Conservation (phyloP, 345 rosid genomes). For the Eucalyptus fibrosa region DNA sequence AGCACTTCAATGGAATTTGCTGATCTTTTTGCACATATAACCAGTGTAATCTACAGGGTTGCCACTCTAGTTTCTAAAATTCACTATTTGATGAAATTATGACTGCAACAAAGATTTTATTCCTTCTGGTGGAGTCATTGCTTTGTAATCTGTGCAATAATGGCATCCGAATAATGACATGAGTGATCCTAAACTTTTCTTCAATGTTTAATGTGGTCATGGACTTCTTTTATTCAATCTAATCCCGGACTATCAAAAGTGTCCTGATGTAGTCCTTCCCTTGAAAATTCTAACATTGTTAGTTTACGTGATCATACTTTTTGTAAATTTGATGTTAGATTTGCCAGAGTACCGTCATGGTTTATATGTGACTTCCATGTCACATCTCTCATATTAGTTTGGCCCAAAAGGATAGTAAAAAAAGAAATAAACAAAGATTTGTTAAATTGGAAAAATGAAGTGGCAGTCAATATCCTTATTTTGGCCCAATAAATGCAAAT, state of each 20-base stretch:
- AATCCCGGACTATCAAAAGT: neutral
- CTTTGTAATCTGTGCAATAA: accelerated
- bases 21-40: neutral
- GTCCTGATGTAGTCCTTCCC: neutral
- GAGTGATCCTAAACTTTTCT: neutral
- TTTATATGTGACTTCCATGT: neutral
- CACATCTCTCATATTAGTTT: too few species aligned
- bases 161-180: neutral
- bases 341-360: accelerated
- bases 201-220: neutral
- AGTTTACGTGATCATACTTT: neutral
- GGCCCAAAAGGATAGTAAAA: neutral
- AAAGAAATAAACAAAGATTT: neutral
- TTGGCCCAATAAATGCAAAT: neutral
- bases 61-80: neutral
- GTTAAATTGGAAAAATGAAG: neutral
- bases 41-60: neutral
- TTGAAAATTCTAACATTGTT: neutral
- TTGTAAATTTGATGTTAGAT: neutral
- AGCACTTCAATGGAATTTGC: neutral
- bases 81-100: neutral
- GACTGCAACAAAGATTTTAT: neutral
- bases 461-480: neutral
- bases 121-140: neutral
- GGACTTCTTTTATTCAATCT: neutral